Evolutionary conservation across 169 alveolate species (phyloP), one percentile per base, ranked within the genome.

Genomic region (Plasmodium blacklocki): DNA sequence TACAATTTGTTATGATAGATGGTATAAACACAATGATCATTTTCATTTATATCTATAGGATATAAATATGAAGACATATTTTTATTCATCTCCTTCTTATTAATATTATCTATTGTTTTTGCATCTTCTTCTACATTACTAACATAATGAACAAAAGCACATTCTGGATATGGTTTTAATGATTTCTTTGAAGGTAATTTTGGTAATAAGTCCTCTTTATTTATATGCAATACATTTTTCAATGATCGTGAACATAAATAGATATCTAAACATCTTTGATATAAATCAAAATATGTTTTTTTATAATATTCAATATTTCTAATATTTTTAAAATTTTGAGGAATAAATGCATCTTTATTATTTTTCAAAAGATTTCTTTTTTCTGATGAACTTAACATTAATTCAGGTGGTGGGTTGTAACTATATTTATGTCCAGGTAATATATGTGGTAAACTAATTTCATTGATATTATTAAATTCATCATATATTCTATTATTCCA

Each of bases 361-460:
- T 58, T 63, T 86, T 86, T 86, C 43, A 86, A 19, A 67, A 83
- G 68, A 7, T 83, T 68, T 47, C 49, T 67, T 83, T 72, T 71
- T 43, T 71, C 85, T 7, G 75, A 71, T 12, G 45, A n/a, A 54
- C 39, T 67, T 54, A 59, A 59, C 52, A 64, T 59, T 60, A 86
- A 86, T 60, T 86, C 92, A 12, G 92, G 75, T 62, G 92, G 92
- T 2, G 92, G 92, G 12, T 86, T 86, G 50, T 86, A 86, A 56
- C 92, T 86, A 23, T 71, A 70, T 72, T 86, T 86, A 86, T 86
- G 92, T 23, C 92, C 92, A 59, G 92, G 92, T 26, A 86, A 62
- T 47, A 72, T 47, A 66, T 64, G 29, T 58, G 92, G 92, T 21
- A 86, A 72, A 86, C 18, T 70, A 9, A 86, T 71, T 60, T 86